Percentiles rank a stretch among this genome's conserved stretches.
phyloP scores from a whole-genome alignment of 2,329 filamentous ascomycete species.

The Hymenoscyphus fraxineus region DNA sequence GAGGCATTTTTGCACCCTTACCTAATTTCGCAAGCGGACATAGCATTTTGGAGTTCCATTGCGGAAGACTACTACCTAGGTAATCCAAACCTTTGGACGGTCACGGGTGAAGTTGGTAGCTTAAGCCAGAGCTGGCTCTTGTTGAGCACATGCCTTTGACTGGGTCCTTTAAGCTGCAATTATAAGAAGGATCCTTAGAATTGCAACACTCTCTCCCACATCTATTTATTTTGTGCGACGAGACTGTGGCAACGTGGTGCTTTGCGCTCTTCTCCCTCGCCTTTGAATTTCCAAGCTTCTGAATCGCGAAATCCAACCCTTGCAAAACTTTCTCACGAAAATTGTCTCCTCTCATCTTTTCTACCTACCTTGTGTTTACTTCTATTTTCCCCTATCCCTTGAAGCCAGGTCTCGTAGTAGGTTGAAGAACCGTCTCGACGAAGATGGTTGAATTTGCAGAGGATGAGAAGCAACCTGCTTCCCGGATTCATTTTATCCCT shows the following conservation, averaged over 20 bases:
- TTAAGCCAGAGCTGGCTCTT: not conserved
- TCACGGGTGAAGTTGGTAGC: not conserved
- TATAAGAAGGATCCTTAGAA: not conserved
- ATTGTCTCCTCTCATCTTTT: not conserved
- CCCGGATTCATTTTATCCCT: conserved; percentile 27
- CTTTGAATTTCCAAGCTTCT: not conserved
- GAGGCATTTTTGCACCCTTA: not conserved
- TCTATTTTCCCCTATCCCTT: not conserved
- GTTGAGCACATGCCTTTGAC: not conserved
- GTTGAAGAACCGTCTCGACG: not conserved
- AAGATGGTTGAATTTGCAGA: conserved; percentile 26
- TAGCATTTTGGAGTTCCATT: not conserved
- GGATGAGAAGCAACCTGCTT: conserved; percentile 21
- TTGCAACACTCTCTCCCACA: not conserved
- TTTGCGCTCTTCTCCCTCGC: not conserved
- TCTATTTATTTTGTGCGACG: not conserved
- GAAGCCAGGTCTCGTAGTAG: not conserved
- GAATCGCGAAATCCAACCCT: not conserved
- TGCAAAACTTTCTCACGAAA: not conserved
- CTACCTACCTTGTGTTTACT: not conserved
- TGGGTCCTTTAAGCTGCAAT: not conserved
- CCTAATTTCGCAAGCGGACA: not conserved
- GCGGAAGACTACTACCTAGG: not conserved
- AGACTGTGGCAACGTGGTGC: not conserved
- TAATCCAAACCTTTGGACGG: not conserved